Percentiles rank a stretch among this genome's conserved stretches.
These are phyloP conservation scores for Yamadazyma conglobata DNA, from an alignment of 1,139 yeast genomes.

Conservation along the genomic window DNA sequence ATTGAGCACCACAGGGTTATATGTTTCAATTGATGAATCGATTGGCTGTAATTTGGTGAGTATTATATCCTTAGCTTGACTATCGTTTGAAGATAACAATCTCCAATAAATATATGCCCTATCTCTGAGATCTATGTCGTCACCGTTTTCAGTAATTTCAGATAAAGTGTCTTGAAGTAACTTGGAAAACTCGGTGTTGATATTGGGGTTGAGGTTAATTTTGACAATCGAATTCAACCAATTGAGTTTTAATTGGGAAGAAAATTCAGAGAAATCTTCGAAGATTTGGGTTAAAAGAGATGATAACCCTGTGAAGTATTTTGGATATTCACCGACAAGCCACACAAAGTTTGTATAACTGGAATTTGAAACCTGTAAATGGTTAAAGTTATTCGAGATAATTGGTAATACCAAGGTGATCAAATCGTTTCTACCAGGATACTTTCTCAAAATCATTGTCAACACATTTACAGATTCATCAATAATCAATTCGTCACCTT, in stretches of 20 bases:
- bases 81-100: constrained; percentile 55
- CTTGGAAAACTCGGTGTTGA: constrained; percentile 26
- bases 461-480: constrained; percentile 79
- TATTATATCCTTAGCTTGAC: constrained; percentile 50
- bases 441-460: constrained; percentile 76
- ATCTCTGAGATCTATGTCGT: constrained; percentile 91
- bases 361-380: constrained; percentile 49
- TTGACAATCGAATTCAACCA: constrained; percentile 78
- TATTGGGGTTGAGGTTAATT: constrained; percentile 48
- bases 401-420: constrained; percentile 70
- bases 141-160: constrained; percentile 74
- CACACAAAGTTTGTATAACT: constrained; percentile 61
- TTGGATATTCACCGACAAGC: constrained; percentile 87
- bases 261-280: constrained; percentile 66
- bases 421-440: constrained; percentile 57
- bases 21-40: constrained; percentile 64
- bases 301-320: constrained; percentile 55
- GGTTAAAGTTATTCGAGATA: constrained; percentile 55
- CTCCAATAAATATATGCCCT: constrained; percentile 96
- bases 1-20: constrained; percentile 66
- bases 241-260: constrained; percentile 71
- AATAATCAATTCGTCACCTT: constrained; percentile 69
- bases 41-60: constrained; percentile 67
- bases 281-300: constrained; percentile 49
- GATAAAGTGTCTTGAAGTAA: constrained; percentile 71